Base-by-base conservation (phyloP, 2,329 filamentous ascomycete genomes). In the Fusarium liriodendri region DNA sequence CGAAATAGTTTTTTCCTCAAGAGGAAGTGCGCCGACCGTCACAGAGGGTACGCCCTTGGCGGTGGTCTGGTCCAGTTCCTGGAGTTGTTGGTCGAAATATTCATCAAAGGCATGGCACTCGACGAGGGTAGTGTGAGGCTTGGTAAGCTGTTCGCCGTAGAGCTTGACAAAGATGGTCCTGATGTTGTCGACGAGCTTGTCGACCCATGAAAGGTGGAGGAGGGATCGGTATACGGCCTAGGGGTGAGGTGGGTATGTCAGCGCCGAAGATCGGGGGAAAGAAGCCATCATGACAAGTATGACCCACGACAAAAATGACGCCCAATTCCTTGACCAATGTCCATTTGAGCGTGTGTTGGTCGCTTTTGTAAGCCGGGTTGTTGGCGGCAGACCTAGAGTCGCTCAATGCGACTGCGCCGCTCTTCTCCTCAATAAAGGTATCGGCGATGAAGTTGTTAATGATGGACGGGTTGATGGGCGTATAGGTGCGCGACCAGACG, bases 151-250 rank as follows among this genome's bases (percentile, higher is more conserved):
- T 67, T 97, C 93, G 76, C 92, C 94, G 82, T 98, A 99, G 32
- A 98, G 88, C 74, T 95, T 94, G 75, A 97, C 89, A 80, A 98
- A 99, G 37, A 99, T 92, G 11, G 94, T 95, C 81, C 93, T 94
- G 79, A 98, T 95, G 79, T 98, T 97, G 80, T 98, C 96, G 76
- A 99, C 91, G 57, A 99, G 92, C 82, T 97, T 95, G 83, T 99
- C 97, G 74, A 98, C 94, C 97, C 97, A 99, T 14, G 94, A 95
- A 10, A 99, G 90, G 83, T 98, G 95, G 33, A 99, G 89, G 35
- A 99, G 90, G 42, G 95, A 98, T 81, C 97, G 94, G 83, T 99
- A 99, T 74, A 99, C 97, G 74, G 96, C 97, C 95, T 98, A 79
- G 54, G 61, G 45, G 57, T 38, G 35, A 42, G 68, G 70, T 70